Percentiles rank a stretch among this genome's conserved stretches.
phyloP scores from a whole-genome alignment of 768 basidiomycete species.

The Dendrothele bispora region DNA sequence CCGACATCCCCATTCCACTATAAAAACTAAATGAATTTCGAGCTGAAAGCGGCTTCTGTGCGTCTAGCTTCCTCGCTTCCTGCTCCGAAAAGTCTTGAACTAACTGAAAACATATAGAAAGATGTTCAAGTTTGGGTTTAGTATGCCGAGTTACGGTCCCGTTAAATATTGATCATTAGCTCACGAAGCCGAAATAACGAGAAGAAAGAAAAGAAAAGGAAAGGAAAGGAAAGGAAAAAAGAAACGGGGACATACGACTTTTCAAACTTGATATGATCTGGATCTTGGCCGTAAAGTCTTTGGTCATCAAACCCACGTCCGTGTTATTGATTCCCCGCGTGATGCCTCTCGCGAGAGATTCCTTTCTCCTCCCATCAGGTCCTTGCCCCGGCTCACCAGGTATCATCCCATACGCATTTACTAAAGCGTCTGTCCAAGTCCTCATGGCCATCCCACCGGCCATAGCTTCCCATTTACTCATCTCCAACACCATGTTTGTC shows the following conservation, averaged over 20 bases:
- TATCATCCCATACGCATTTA: constrained; percentile 38
- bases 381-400: constrained; percentile 6
- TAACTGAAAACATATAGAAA: not conserved
- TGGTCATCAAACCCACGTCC: constrained; percentile 50
- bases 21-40: constrained; percentile 3
- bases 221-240: not conserved
- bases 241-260: constrained; percentile 35
- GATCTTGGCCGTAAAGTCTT: constrained; percentile 53
- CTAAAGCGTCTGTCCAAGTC: constrained; percentile 52
- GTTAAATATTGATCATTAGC: too few species aligned
- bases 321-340: constrained; percentile 50
- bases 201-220: not conserved
- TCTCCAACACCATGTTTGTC: constrained; percentile 54
- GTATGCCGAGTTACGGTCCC: not conserved
- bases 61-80: constrained; percentile 9
- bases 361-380: constrained; percentile 31
- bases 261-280: constrained; percentile 55
- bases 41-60: constrained; percentile 9
- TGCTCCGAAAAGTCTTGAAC: not conserved
- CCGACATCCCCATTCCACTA: too few species aligned
- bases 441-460: constrained; percentile 55
- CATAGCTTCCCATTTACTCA: constrained; percentile 48
- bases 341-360: constrained; percentile 46
- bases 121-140: not conserved
- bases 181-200: constrained; percentile 8